A percentile compares a stretch with the other conserved stretches of the same genome.
phyloP scores from a whole-genome alignment of 352 stramenopile species.

The Pythium plurisporium region DNA sequence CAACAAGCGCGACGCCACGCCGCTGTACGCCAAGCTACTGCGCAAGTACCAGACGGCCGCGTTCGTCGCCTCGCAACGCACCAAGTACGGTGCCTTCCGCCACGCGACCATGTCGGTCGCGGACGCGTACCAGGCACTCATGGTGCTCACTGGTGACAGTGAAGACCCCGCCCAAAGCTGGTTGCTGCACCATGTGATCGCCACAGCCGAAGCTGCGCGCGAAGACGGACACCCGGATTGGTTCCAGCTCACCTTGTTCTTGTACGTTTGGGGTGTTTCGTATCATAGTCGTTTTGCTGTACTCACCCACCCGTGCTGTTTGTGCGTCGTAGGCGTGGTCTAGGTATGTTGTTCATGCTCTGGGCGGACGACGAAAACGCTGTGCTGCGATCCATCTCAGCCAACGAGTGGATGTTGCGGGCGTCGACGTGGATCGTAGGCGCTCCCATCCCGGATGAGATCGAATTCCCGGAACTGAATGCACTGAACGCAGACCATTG shows the following conservation, averaged over 20 bases:
- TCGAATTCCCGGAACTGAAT: conserved; percentile 61
- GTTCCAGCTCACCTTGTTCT: conserved; percentile 70
- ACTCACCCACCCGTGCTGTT: not conserved
- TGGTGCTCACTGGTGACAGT: conserved; percentile 56
- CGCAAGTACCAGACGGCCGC: conserved; percentile 64
- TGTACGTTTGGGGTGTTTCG: conserved; percentile 28
- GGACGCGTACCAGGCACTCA: conserved; percentile 56
- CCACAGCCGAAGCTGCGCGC: conserved; percentile 49
- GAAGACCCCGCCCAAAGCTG: conserved; percentile 36
- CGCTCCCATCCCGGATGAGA: conserved; percentile 45
- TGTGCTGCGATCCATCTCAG: conserved; percentile 61
- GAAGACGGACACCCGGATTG: conserved; percentile 74
- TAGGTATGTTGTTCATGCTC: conserved; percentile 72
- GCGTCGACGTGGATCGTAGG: conserved; percentile 69
- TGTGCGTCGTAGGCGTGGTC: conserved; percentile 31
- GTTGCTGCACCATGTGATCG: conserved; percentile 72
- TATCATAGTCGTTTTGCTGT: not conserved
- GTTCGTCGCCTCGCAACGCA: conserved; percentile 44
- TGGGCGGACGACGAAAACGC: conserved; percentile 72
- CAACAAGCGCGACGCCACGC: conserved; percentile 46
- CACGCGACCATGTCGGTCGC: conserved; percentile 50
- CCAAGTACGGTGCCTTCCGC: conserved; percentile 44
- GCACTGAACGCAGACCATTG: conserved; percentile 59
- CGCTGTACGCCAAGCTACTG: conserved; percentile 64
- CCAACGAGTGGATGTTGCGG: conserved; percentile 60